Base-by-base conservation (phyloP, 306 rosid genomes). In the Casuarina glauca region DNA sequence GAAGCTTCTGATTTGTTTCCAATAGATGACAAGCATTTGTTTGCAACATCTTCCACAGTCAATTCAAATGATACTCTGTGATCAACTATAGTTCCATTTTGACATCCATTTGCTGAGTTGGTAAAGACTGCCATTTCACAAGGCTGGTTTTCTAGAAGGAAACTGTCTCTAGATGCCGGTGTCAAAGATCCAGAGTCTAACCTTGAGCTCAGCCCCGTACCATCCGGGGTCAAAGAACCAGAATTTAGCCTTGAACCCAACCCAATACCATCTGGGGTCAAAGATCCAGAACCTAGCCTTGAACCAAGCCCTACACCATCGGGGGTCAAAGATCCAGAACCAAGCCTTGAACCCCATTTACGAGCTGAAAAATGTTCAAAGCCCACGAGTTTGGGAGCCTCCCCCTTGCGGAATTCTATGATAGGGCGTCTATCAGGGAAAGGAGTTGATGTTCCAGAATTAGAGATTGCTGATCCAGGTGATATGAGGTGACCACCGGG, bases 61-160 rank as follows among this genome's bases (percentile, higher is more conserved):
- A 94, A 86, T 77, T 94, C 98, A 75, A 94, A 94, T 32, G 99
- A 95, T 41, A 95, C 97, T 84, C 99, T 85, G 84, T 89, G 99
- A 83, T 91, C 87, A 13, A 88, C 81, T 52, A 88, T 19, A 39
- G 79, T 9, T 72, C 81, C 87, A 76, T 76, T 83, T 50, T 85
- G 93, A 76, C 79, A 68, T 76, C 86, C 97, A 80, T 70, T 78
- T 45, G 85, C 91, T 26, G 87, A 82, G 81, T 88, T 85, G 75
- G 87, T 83, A 63, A 88, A 85, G 74, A 92, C 84, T 63, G 84
- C 89, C 68, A 82, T 87, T 83, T 79, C 86, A 46, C 89, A 68
- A 80, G 76, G 86, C 74, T 79, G 91, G 84, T 83, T 87, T 79
- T 82, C 87, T 61, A 82, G 61, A 75, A 73, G 42, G 72, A 70